Percentiles rank a stretch among this genome's conserved stretches.
Evolutionary conservation across 306 rosid species (phyloP).

Genomic region (Corylus heterophylla): DNA sequence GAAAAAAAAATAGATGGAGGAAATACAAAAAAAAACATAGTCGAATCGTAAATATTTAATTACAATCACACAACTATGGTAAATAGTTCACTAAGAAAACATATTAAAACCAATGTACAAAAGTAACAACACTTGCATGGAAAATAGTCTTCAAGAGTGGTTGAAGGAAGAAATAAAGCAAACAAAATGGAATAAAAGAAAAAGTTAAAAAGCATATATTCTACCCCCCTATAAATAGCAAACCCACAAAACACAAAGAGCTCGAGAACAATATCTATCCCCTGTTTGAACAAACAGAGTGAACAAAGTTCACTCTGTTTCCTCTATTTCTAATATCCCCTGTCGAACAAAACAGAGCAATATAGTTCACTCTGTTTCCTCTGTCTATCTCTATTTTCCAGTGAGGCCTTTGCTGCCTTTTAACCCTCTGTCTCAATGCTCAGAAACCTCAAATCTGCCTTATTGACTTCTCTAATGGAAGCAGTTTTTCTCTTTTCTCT

Average conservation of each 20-base stretch:
- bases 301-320: not conserved
- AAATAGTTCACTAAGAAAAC: no score
- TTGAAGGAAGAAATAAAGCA: conserved; percentile 26
- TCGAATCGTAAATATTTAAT: no score
- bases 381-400: conserved; percentile 6
- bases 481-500: conserved; percentile 34
- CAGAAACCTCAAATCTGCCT: conserved; percentile 23
- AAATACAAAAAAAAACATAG: no score
- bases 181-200: conserved; percentile 25
- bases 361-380: not conserved
- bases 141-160: conserved; percentile 10
- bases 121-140: not conserved
- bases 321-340: not conserved
- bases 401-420: conserved; percentile 5
- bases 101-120: no score
- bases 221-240: conserved; percentile 31
- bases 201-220: conserved; percentile 22
- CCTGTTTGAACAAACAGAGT: not conserved
- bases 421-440: conserved; percentile 48
- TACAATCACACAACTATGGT: no score
- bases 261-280: conserved; percentile 5
- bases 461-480: conserved; percentile 23
- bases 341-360: not conserved
- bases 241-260: not conserved
- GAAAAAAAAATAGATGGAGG: no score